A percentile compares a stretch with the other conserved stretches of the same genome.
Conservation (phyloP, 345 rosid genomes). For the Pistacia atlantica region DNA sequence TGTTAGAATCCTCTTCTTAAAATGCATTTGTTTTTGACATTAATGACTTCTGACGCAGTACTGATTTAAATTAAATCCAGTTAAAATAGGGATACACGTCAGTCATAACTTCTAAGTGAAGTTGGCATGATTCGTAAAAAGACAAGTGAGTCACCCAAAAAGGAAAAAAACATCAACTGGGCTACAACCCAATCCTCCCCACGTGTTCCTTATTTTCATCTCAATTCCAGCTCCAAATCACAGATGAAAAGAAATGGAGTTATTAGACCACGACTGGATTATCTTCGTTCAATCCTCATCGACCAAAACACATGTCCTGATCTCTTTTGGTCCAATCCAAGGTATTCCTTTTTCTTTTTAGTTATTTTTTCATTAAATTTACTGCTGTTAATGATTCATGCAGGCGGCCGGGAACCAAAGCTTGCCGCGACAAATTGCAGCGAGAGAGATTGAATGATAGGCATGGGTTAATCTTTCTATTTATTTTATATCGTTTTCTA, state of each 20-base stretch:
- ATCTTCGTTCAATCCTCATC: constrained; percentile 36
- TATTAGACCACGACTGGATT: constrained; percentile 35
- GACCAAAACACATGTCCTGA: constrained; percentile 20
- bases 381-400: constrained; percentile 22
- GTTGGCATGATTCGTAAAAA: no score
- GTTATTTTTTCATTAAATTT: background rate
- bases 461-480: constrained; percentile 31
- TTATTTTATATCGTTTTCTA: background rate
- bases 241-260: constrained; percentile 22
- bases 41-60: constrained; percentile 46
- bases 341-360: background rate
- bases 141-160: background rate
- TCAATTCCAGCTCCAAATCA: background rate
- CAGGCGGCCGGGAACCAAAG: constrained; percentile 54
- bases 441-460: constrained; percentile 84
- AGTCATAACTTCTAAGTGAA: no score
- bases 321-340: constrained; percentile 19
- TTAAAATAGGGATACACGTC: no score
- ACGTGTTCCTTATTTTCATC: background rate
- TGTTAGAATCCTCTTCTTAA: background rate
- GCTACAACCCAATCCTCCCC: background rate
- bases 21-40: background rate
- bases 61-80: constrained; percentile 34
- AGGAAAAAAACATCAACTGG: background rate
- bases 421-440: constrained; percentile 87